Percentiles rank a stretch among this genome's conserved stretches.
phyloP scores from a whole-genome alignment of 179 eudicot species.

The Beta macrorhiza region DNA sequence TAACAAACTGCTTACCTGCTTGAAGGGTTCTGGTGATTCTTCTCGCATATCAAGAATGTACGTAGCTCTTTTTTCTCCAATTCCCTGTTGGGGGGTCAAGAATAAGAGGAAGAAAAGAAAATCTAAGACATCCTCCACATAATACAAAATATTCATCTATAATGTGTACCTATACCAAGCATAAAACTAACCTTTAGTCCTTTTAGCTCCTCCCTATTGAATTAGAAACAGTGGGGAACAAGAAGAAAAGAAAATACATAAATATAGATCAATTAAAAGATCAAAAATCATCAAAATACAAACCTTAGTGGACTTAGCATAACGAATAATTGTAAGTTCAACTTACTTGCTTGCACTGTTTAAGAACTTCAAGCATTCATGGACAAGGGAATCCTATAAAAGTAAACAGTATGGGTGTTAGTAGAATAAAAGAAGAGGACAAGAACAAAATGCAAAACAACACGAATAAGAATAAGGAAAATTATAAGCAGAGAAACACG shows the following conservation, averaged over 20 bases:
- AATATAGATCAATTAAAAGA: not conserved
- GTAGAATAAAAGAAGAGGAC: not conserved
- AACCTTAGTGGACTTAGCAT: not conserved
- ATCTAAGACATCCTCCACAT: not conserved
- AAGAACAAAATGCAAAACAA: not conserved
- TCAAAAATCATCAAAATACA: not conserved
- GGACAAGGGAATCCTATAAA: slow-evolving; percentile 66
- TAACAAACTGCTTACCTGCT: slow-evolving; percentile 44
- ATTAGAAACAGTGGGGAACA: not conserved
- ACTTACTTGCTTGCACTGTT: slow-evolving; percentile 88
- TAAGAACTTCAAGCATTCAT: slow-evolving; percentile 58
- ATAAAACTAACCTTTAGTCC: slow-evolving; percentile 48
- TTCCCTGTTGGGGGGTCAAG: slow-evolving; percentile 46
- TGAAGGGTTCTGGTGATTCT: slow-evolving; percentile 84
- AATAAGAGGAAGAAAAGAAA: not conserved
- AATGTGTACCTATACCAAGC: not conserved
- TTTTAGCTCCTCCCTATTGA: slow-evolving; percentile 74
- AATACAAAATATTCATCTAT: too few relatives aligned
- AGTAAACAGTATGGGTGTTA: not conserved
- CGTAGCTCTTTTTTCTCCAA: slow-evolving; percentile 84
- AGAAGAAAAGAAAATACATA: not conserved
- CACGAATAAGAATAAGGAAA: not conserved
- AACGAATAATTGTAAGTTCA: not conserved
- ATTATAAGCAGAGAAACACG: not conserved
- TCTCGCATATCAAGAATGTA: slow-evolving; percentile 73